These are phyloP conservation scores for Pleurozium schreberi DNA, from an alignment of 225 moss, liverwort and hornwort species.

Conservation along the genomic window DNA sequence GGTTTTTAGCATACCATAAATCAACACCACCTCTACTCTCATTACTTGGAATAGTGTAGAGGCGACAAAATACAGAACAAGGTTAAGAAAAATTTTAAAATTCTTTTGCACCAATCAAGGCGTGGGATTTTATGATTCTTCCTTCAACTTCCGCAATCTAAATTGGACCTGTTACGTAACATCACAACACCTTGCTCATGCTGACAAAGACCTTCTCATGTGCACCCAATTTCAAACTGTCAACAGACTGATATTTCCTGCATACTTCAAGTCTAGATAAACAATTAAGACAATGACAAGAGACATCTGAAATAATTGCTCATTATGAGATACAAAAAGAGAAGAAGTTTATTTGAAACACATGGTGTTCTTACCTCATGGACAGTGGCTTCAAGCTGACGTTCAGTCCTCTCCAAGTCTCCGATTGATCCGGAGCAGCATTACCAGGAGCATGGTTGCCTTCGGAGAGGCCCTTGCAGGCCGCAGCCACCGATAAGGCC, in stretches of 20 bases:
- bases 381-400: constrained; percentile 15
- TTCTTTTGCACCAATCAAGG: not conserved
- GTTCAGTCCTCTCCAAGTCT: not conserved
- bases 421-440: not conserved
- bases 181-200: not conserved
- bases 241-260: not conserved
- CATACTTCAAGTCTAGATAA: not conserved
- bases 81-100: not conserved
- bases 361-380: constrained; percentile 8
- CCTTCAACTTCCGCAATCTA: not conserved
- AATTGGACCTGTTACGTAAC: too few relatives aligned
- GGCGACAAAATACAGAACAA: not conserved
- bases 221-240: not conserved
- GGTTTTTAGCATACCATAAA: not conserved
- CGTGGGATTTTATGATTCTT: not conserved
- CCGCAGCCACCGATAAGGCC: not conserved
- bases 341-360: not conserved
- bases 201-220: not conserved
- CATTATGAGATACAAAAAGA: not conserved
- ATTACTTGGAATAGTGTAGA: not conserved
- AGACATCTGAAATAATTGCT: not conserved
- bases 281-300: not conserved
- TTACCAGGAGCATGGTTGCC: not conserved
- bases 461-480: not conserved
- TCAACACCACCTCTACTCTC: not conserved